Evolutionary conservation across 305 asterid species (phyloP).

Genomic region (Euphrasia arctica): DNA sequence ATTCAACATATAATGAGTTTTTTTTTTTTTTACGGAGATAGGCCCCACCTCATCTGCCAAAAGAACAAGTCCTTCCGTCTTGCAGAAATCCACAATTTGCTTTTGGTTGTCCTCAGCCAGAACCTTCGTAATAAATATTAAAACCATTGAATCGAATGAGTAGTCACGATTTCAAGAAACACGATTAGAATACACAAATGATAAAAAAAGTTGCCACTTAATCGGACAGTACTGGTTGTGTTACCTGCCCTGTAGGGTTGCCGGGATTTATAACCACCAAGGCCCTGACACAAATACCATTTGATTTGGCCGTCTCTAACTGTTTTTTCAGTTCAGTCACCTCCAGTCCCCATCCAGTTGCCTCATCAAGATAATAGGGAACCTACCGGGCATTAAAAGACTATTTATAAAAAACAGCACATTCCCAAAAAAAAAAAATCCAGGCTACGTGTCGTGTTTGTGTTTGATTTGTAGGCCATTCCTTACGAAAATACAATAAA

Average conservation of each 20-base stretch:
- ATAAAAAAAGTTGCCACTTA: not conserved
- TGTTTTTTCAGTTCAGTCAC: slow-evolving; percentile 65
- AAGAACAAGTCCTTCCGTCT: slow-evolving; percentile 87
- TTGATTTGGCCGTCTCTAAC: slow-evolving; percentile 66
- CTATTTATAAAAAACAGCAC: too few species aligned
- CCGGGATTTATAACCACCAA: slow-evolving; percentile 94
- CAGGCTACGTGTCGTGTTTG: too few species aligned
- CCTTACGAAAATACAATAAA: too few species aligned
- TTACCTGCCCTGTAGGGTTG: slow-evolving; percentile 92
- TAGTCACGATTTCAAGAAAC: slow-evolving; percentile 1
- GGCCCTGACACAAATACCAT: slow-evolving; percentile 65
- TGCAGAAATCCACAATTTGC: slow-evolving; percentile 86
- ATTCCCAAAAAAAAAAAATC: too few species aligned
- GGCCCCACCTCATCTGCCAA: slow-evolving; percentile 76
- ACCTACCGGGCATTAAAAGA: slow-evolving; percentile 33
- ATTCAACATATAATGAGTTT: not conserved
- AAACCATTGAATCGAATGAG: slow-evolving; percentile 11
- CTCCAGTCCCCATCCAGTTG: slow-evolving; percentile 86
- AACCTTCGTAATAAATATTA: slow-evolving; percentile 43
- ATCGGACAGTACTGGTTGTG: slow-evolving; percentile 13
- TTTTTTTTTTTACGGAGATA: not conserved
- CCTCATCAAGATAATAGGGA: slow-evolving; percentile 89
- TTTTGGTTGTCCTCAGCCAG: slow-evolving; percentile 72
- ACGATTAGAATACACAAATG: not conserved
- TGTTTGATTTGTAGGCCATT: too few species aligned